Evolutionary conservation across 164 flowering plant species (phyloP), one percentile per base, ranked within the genome.

Genomic region (Annona squamosa): DNA sequence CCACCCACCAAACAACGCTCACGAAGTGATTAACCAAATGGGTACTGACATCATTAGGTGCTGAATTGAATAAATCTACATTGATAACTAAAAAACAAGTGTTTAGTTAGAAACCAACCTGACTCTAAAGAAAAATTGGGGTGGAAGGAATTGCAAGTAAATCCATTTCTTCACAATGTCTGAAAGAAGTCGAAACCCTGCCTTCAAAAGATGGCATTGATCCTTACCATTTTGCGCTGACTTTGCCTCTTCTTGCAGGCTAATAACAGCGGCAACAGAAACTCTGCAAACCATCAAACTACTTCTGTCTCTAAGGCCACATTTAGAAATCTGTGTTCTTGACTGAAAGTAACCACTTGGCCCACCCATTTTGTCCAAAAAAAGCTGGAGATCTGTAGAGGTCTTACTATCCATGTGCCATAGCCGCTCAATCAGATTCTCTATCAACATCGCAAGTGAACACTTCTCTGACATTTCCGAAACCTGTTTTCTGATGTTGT

Each of bases 91-190:
- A 52, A 52, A 52, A 52, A 52, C 13, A 16, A 41, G 44, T 66
- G 64, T 17, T 57, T 16, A 59, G n/a, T 62, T 65, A 10, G 43
- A 5, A 45, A 1, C 77, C 63, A 87, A 94, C 98, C 98, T 89
- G 56, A 86, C 68, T 71, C 70, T 75, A 71, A 95, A 93, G 79
- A 87, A 93, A 75, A 77, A 80, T 70, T 65, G 82, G n/a, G 99
- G 99, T 57, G 70, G 71, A 70, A 75, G 78, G 64, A 90, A 87
- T 47, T 96, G 90, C 13, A 93, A 72, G 59, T 70, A 71, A 72
- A 90, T 77, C 88, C 88, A 89, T 75, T 75, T 81, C 72, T 63
- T 74, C 18, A 85, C 67, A 12, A 82, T 63, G 18, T 82, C 71
- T 3, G 78, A 72, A 64, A 90, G 69, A 76, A 85, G 78, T 46